Evolutionary conservation across 2,329 filamentous ascomycete genomes (phyloP), one percentile per base, ranked within the genome.

Genomic region (Nakataea oryzae): DNA sequence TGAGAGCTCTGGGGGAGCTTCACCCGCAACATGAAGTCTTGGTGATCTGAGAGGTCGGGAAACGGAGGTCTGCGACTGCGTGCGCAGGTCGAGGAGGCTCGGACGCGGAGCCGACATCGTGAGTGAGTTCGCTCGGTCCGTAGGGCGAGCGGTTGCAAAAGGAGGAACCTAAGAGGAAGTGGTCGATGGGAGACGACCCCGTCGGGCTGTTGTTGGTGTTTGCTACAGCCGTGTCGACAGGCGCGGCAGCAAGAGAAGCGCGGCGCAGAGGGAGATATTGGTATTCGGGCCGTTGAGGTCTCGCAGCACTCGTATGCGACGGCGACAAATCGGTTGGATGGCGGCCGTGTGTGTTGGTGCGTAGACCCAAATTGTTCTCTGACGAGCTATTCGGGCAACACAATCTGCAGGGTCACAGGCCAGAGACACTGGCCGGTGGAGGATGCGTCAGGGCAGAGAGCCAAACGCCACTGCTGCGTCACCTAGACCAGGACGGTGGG

Each of bases 1-100:
- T 9, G 95, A 97, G 62, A 97, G 81, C 61, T 95, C 90, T 6
- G 95, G 95, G 26, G 95, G 93, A 1, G 89, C 83, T 68, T 93
- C 90, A 65, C 90, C 90, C 63, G 89, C 88, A 63, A 90, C 81
- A 73, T 92, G 88, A 63, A 91, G 78, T 65, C 89, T 86, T 55
- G 89, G 89, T n/a, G 89, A 92, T 66, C 81, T 80, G 41, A 87
- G 74, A n/a, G 84, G 82, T 62, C 80, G 81, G 24, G 81, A 78
- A 61, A 78, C 70, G 13, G 82, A 83, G 29, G 79, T 75, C 60
- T 81, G 77, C 50, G 85, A 86, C 63, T 79, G 76, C 62, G 83
- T 80, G 71, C 85, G 81, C 67, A 85, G 72, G 69, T 89, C 85
- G 70, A 86, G 78, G 65, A 83, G 76, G 63, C 79, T 79, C 50